Conservation (phyloP, 495 filamentous ascomycete species). For the Stereocaulon alpinum region DNA sequence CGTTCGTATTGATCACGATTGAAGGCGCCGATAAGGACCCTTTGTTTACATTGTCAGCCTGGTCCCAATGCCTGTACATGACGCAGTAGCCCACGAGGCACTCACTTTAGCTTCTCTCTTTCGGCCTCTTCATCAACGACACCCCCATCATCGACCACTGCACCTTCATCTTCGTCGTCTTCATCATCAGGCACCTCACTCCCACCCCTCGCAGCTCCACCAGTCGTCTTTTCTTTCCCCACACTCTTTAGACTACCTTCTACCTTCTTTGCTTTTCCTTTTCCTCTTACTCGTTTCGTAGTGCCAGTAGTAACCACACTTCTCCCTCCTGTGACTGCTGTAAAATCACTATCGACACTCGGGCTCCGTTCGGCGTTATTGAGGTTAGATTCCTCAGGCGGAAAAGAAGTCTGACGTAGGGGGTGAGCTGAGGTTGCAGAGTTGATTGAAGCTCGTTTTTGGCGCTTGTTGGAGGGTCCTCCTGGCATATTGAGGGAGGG, state of each 20-base stretch:
- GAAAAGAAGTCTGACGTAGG: conserved; percentile 83
- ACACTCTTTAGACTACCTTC: conserved; percentile 28
- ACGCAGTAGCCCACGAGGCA: background rate
- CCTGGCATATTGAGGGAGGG: conserved; percentile 37
- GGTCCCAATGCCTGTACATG: no score
- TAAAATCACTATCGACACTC: conserved; percentile 56
- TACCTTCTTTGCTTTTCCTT: conserved; percentile 56
- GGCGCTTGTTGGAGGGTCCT: conserved; percentile 44
- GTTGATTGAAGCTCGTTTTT: conserved; percentile 45
- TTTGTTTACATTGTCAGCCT: conserved; percentile 19
- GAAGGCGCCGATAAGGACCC: conserved; percentile 60
- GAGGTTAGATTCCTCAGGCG: conserved; percentile 43
- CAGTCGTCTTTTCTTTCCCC: conserved; percentile 39
- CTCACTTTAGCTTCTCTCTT: conserved; percentile 55
- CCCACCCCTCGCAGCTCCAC: conserved; percentile 37
- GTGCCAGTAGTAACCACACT: conserved; percentile 44
- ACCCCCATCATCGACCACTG: conserved; percentile 51
- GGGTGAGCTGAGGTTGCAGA: conserved; percentile 51
- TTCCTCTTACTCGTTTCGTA: conserved; percentile 44
- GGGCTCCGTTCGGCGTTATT: conserved; percentile 49
- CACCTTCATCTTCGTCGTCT: conserved; percentile 58
- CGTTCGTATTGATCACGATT: conserved; percentile 56
- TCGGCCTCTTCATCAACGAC: conserved; percentile 56
- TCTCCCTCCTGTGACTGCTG: conserved; percentile 46
- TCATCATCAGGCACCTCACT: conserved; percentile 47